Evolutionary conservation across 140 eudicot species (phyloP).

Genomic region (Senecio squalidus): DNA sequence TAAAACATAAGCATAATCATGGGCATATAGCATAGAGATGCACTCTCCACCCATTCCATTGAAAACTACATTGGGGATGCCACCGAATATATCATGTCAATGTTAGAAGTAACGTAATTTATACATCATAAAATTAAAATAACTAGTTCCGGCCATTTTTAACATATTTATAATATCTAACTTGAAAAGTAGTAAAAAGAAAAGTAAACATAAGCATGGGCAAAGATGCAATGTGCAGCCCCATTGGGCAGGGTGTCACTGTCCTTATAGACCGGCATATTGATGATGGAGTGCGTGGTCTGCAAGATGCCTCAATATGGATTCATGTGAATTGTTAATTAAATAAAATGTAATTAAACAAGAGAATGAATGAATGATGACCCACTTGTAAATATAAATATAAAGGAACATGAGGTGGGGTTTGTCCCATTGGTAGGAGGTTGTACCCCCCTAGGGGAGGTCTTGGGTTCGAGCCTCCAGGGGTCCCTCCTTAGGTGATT

Average conservation of each 20-base stretch:
- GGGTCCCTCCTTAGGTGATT: no score
- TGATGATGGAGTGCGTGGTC: conserved; percentile 40
- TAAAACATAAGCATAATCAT: neutral
- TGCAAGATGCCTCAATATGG: conserved; percentile 39
- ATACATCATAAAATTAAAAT: no score
- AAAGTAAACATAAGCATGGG: conserved; percentile 6
- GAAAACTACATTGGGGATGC: no score
- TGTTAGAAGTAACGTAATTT: no score
- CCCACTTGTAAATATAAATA: conserved; percentile 23
- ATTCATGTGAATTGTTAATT: conserved; percentile 39
- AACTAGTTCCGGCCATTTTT: no score
- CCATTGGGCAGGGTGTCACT: conserved; percentile 41
- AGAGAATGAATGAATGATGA: conserved; percentile 13
- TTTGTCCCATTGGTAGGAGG: neutral
- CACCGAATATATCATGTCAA: no score
- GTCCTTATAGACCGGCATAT: conserved; percentile 38
- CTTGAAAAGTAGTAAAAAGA: no score
- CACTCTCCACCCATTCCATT: no score
- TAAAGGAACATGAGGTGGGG: conserved; percentile 28
- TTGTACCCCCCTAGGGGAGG: no score
- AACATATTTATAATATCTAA: no score
- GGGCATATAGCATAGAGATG: no score
- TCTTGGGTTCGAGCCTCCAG: no score
- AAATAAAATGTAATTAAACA: neutral
- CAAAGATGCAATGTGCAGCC: conserved; percentile 25